Conservation (phyloP, 345 rosid genomes). For the Eucalyptus pauciflora region DNA sequence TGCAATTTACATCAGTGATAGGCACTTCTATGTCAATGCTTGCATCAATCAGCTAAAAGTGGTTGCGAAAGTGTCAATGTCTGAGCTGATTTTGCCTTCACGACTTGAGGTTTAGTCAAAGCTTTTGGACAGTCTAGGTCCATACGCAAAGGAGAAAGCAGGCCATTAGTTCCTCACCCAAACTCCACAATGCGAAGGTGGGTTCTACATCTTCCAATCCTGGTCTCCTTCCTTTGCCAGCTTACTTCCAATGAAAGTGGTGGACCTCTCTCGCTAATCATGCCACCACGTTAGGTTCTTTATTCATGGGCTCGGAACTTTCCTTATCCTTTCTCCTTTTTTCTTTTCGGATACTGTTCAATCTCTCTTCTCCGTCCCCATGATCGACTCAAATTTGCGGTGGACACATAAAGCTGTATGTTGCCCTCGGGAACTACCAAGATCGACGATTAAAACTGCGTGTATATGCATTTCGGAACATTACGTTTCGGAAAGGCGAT, state of each 20-base stretch:
- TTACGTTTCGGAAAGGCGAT: background rate
- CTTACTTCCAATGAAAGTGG: background rate
- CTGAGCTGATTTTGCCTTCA: background rate
- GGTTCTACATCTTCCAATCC: background rate
- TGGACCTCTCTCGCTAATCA: background rate
- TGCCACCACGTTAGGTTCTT: slow-evolving; percentile 1
- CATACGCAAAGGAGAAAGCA: background rate
- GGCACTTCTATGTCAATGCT: background rate
- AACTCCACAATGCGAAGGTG: background rate
- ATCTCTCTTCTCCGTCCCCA: background rate
- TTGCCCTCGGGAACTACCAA: background rate
- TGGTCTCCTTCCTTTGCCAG: background rate
- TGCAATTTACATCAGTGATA: background rate
- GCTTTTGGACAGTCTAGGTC: background rate
- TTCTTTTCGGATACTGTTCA: background rate
- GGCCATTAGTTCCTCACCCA: background rate
- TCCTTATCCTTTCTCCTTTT: background rate
- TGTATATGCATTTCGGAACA: background rate
- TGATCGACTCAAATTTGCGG: background rate
- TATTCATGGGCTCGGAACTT: background rate
- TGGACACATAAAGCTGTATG: background rate
- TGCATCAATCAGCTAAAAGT: background rate
- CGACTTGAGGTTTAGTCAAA: background rate
- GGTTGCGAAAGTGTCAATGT: background rate
- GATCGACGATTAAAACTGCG: background rate